Evolutionary conservation across 257 asterid genomes (phyloP).

Genomic region (Solanum bulbocastanum): DNA sequence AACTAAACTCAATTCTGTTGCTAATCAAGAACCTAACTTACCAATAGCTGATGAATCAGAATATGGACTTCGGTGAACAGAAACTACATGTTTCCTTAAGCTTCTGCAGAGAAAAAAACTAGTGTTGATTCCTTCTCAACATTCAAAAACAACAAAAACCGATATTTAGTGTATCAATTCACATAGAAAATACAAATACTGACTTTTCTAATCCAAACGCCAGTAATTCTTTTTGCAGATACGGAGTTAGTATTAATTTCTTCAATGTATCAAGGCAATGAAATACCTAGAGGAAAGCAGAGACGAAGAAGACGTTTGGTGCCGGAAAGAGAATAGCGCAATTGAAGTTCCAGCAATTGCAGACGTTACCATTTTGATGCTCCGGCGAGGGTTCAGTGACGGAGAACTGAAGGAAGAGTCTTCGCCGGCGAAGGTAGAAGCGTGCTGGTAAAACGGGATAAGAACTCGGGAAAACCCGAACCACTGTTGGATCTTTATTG

Average conservation of each 20-base stretch:
- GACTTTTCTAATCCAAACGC: not conserved
- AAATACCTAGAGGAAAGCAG: conserved; percentile 28
- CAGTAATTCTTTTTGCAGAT: not conserved
- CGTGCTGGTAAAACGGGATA: not conserved
- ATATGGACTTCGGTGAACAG: conserved; percentile 39
- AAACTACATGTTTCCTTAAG: conserved; percentile 19
- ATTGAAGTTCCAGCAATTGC: conserved; percentile 48
- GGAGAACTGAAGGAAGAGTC: not conserved
- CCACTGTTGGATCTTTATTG: not conserved
- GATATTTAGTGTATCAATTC: not conserved
- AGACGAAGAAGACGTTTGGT: conserved; percentile 6
- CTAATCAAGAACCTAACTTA: conserved; percentile 2
- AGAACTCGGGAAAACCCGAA: not conserved
- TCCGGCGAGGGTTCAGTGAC: not conserved
- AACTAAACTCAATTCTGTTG: not conserved
- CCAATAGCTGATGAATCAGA: conserved; percentile 46
- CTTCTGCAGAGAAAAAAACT: conserved; percentile 21
- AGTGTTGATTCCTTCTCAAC: not conserved
- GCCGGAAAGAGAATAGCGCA: conserved; percentile 23
- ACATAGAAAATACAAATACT: not conserved
- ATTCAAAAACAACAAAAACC: too few relatives aligned
- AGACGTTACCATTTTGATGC: conserved; percentile 40
- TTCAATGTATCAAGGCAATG: not conserved
- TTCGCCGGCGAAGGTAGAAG: not conserved
- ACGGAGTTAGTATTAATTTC: not conserved